Conservation (phyloP, 2,329 filamentous ascomycete genomes). For the Ophiostoma ips region DNA sequence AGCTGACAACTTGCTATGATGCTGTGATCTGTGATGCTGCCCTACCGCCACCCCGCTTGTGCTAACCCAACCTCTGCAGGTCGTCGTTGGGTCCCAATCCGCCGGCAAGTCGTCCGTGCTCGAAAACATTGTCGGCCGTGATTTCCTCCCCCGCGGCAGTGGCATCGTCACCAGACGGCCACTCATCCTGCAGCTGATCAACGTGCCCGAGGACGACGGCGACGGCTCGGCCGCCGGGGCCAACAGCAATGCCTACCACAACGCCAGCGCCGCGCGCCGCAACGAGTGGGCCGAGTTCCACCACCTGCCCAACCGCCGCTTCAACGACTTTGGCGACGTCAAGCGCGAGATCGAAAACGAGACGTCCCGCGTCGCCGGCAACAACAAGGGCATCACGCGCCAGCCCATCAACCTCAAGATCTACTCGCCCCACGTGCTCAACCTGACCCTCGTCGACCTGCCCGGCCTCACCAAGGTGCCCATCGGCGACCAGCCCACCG, state of each 20-base stretch:
- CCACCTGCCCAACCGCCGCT: slow-evolving; percentile 94
- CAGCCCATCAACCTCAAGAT: slow-evolving; percentile 95
- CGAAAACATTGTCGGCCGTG: slow-evolving; percentile 95
- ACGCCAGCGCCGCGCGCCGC: slow-evolving; percentile 53
- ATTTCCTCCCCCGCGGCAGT: slow-evolving; percentile 90
- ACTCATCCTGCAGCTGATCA: slow-evolving; percentile 95
- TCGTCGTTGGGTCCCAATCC: slow-evolving; percentile 95
- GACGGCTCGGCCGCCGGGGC: slow-evolving; percentile 45
- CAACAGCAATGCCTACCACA: slow-evolving; percentile 54
- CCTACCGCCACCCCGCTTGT: slow-evolving; percentile 5
- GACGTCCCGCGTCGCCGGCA: slow-evolving; percentile 90
- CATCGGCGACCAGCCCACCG: slow-evolving; percentile 18
- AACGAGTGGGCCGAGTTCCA: slow-evolving; percentile 89
- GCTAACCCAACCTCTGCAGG: slow-evolving; percentile 36
- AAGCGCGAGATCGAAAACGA: slow-evolving; percentile 94
- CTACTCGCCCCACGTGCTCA: slow-evolving; percentile 96
- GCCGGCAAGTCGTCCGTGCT: slow-evolving; percentile 97
- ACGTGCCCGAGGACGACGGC: slow-evolving; percentile 65
- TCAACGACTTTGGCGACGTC: slow-evolving; percentile 96
- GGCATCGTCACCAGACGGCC: slow-evolving; percentile 92
- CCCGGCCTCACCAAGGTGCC: slow-evolving; percentile 76
- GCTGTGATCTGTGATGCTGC: no score
- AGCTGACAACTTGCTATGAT: no score
- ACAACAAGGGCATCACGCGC: slow-evolving; percentile 91
- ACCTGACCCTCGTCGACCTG: slow-evolving; percentile 89